These are phyloP conservation scores for Neonectria ditissima DNA, from an alignment of 2,329 filamentous ascomycete species.

Conservation along the genomic window DNA sequence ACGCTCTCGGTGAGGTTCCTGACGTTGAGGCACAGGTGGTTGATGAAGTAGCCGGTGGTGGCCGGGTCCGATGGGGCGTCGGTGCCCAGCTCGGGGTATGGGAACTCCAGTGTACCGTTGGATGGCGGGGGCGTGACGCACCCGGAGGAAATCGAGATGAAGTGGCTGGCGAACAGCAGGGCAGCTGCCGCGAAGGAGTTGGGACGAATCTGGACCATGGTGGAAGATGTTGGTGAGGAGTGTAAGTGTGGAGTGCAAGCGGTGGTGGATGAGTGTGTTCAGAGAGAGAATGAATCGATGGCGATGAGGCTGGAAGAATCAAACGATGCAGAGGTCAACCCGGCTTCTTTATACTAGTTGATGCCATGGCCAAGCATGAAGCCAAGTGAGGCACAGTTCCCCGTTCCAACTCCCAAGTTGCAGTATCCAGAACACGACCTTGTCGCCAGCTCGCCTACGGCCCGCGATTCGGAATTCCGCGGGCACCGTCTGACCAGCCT, in stretches of 20 bases:
- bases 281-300: neutral
- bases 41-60: slow-evolving; percentile 51
- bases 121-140: neutral
- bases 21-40: slow-evolving; percentile 50
- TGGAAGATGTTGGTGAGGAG: neutral
- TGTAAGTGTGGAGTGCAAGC: neutral
- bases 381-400: neutral
- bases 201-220: slow-evolving; percentile 3
- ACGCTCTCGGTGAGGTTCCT: slow-evolving; percentile 46
- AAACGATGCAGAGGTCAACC: neutral
- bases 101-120: slow-evolving; percentile 15
- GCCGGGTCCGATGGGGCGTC: slow-evolving; percentile 46
- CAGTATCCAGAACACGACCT: neutral
- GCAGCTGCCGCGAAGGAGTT: neutral
- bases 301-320: neutral
- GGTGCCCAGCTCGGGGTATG: slow-evolving; percentile 14
- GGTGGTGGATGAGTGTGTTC: neutral
- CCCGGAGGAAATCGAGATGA: slow-evolving; percentile 4
- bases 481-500: neutral
- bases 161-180: slow-evolving; percentile 3
- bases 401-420: neutral
- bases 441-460: neutral
- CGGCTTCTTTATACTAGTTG: neutral
- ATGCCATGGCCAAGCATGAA: neutral
- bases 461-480: too few relatives aligned